Percentiles rank a stretch among this genome's conserved stretches.
phyloP scores from a whole-genome alignment of 345 rosid species.

The Excoecaria agallocha region DNA sequence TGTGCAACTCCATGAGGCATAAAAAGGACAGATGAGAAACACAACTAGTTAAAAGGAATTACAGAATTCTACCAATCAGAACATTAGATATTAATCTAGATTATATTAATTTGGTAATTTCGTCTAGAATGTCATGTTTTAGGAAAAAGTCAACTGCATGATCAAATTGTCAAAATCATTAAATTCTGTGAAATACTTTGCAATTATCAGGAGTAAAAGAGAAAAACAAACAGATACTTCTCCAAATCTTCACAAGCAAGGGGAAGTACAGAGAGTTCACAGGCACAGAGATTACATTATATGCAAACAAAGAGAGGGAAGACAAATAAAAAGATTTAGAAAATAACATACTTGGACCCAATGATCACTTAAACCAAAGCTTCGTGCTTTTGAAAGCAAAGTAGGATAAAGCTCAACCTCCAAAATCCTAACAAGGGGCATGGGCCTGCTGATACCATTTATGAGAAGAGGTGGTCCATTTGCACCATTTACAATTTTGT shows the following conservation, averaged over 20 bases:
- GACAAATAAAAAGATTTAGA: not conserved
- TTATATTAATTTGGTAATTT: not conserved
- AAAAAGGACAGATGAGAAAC: not conserved
- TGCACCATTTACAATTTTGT: conserved; percentile 64
- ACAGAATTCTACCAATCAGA: not conserved
- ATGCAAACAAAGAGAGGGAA: not conserved
- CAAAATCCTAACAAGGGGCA: conserved; percentile 85
- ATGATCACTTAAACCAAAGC: conserved; percentile 76
- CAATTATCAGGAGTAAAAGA: not conserved
- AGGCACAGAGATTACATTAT: not conserved
- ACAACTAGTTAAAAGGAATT: too few relatives aligned
- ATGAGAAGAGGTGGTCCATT: conserved; percentile 70
- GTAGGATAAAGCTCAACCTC: conserved; percentile 92
- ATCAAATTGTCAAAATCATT: not conserved
- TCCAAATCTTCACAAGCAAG: not conserved
- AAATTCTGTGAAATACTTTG: not conserved
- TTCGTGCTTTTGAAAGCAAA: conserved; percentile 89
- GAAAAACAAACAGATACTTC: not conserved
- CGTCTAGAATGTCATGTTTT: not conserved
- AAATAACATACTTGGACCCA: conserved; percentile 71
- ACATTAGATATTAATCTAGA: not conserved
- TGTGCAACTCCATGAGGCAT: not conserved
- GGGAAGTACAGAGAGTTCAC: not conserved
- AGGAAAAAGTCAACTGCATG: not conserved
- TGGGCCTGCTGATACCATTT: conserved; percentile 76